Conservation (phyloP, 2,329 filamentous ascomycete genomes). For the Cladosporium halotolerans region DNA sequence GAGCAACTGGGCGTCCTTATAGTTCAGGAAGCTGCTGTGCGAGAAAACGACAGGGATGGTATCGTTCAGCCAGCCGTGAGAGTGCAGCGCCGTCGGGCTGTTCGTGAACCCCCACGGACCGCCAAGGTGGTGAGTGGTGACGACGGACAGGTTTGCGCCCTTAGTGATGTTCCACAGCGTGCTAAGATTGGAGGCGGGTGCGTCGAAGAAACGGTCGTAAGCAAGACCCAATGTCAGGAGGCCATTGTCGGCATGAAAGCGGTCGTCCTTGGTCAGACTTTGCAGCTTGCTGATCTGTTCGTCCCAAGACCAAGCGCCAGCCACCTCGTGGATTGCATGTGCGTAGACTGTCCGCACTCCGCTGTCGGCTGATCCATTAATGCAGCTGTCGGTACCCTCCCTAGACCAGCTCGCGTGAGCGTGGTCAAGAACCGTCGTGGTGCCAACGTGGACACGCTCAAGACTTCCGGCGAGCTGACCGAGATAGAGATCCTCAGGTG, state of each 20-base stretch:
- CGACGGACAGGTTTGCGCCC: slow-evolving; percentile 23
- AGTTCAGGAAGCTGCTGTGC: slow-evolving; percentile 44
- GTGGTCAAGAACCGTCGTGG: slow-evolving; percentile 39
- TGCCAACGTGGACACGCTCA: slow-evolving; percentile 38
- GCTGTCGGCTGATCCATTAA: slow-evolving; percentile 38
- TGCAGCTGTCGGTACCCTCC: slow-evolving; percentile 10
- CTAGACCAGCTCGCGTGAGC: slow-evolving; percentile 23
- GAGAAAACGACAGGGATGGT: slow-evolving; percentile 48
- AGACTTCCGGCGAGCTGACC: slow-evolving; percentile 38
- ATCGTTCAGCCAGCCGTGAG: slow-evolving; percentile 37
- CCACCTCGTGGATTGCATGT: slow-evolving; percentile 10
- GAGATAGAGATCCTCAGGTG: slow-evolving; percentile 42
- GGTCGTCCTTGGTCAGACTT: neutral
- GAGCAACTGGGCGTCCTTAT: slow-evolving; percentile 37
- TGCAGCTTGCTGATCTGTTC: slow-evolving; percentile 11
- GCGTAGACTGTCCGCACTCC: slow-evolving; percentile 30
- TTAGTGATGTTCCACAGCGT: slow-evolving; percentile 8
- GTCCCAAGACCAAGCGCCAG: slow-evolving; percentile 13
- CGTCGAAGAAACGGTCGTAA: slow-evolving; percentile 35
- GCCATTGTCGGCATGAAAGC: slow-evolving; percentile 1
- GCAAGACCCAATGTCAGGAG: slow-evolving; percentile 37
- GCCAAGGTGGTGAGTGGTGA: slow-evolving; percentile 36
- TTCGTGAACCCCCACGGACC: slow-evolving; percentile 10
- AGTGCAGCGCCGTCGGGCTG: slow-evolving; percentile 28
- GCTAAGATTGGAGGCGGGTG: slow-evolving; percentile 20